Conservation (phyloP, 2,329 filamentous ascomycete species). For the Coleophoma eucalyptorum region DNA sequence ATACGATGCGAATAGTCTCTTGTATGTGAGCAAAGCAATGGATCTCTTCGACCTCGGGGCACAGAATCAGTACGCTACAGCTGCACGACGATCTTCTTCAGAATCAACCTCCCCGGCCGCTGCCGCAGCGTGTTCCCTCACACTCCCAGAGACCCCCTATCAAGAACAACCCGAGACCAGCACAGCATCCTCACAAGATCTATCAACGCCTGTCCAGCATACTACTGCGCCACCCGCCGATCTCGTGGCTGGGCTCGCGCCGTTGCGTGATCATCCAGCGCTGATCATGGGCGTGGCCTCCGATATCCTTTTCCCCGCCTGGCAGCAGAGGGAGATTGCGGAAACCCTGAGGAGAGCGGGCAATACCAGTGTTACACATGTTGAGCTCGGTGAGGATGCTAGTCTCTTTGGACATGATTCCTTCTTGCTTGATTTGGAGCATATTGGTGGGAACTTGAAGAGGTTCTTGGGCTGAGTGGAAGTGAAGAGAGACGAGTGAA, state of each 20-base stretch:
- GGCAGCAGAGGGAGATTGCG: constrained; percentile 95
- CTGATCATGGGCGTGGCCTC: constrained; percentile 92
- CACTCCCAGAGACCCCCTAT: constrained; percentile 79
- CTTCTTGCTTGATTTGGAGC: constrained; percentile 86
- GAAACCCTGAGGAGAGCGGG: constrained; percentile 74
- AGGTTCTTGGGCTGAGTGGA: constrained; percentile 64
- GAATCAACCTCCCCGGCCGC: constrained; percentile 43
- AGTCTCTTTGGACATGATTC: constrained; percentile 96
- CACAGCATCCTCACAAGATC: constrained; percentile 29
- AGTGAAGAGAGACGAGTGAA: too few relatives aligned
- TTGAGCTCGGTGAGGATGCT: constrained; percentile 90
- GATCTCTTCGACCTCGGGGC: constrained; percentile 90
- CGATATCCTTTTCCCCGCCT: constrained; percentile 94
- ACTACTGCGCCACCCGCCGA: constrained; percentile 67
- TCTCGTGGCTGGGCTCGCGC: constrained; percentile 69
- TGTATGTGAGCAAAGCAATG: constrained; percentile 99
- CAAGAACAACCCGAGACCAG: constrained; percentile 66
- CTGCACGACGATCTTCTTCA: constrained; percentile 57
- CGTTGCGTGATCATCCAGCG: constrained; percentile 72
- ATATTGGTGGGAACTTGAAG: constrained; percentile 81
- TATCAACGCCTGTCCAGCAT: constrained; percentile 25
- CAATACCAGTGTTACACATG: constrained; percentile 78
- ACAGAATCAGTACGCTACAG: constrained; percentile 62
- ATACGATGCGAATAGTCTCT: constrained; percentile 90
- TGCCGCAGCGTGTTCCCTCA: constrained; percentile 66